Conservation (phyloP, 352 stramenopile species). For the Phytophthora citrophthora region DNA sequence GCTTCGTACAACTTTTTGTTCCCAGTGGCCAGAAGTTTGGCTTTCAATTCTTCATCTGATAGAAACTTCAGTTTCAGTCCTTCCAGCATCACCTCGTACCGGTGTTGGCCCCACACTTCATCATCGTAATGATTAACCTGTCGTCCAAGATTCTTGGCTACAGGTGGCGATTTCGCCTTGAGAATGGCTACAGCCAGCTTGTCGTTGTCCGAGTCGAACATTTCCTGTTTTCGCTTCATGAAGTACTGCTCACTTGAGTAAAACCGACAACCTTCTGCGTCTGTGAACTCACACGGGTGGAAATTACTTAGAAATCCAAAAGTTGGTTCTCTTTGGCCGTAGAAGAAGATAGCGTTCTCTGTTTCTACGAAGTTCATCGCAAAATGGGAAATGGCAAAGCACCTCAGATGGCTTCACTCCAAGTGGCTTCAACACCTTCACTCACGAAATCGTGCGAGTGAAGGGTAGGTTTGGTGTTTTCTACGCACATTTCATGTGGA, state of each 20-base stretch:
- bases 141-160: conserved; percentile 59
- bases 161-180: conserved; percentile 47
- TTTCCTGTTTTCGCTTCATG: conserved; percentile 78
- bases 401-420: not conserved
- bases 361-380: conserved; percentile 42
- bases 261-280: conserved; percentile 38
- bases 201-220: conserved; percentile 57
- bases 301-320: conserved; percentile 75
- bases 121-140: conserved; percentile 67
- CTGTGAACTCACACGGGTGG: conserved; percentile 56
- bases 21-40: conserved; percentile 49
- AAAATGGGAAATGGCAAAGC: conserved; percentile 4
- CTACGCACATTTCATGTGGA: not conserved
- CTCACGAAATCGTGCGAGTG: not conserved
- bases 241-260: conserved; percentile 80
- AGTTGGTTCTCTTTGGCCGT: conserved; percentile 39
- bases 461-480: too few relatives aligned
- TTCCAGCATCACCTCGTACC: conserved; percentile 58
- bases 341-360: conserved; percentile 58
- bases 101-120: conserved; percentile 41
- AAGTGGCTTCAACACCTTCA: conserved; percentile 10
- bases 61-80: conserved; percentile 74
- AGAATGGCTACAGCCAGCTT: conserved; percentile 51
- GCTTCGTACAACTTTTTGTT: conserved; percentile 66
- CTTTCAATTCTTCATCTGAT: conserved; percentile 34